phyloP scores from a whole-genome alignment of 768 basidiomycete genomes.

The Clitopilus hobsonii region DNA sequence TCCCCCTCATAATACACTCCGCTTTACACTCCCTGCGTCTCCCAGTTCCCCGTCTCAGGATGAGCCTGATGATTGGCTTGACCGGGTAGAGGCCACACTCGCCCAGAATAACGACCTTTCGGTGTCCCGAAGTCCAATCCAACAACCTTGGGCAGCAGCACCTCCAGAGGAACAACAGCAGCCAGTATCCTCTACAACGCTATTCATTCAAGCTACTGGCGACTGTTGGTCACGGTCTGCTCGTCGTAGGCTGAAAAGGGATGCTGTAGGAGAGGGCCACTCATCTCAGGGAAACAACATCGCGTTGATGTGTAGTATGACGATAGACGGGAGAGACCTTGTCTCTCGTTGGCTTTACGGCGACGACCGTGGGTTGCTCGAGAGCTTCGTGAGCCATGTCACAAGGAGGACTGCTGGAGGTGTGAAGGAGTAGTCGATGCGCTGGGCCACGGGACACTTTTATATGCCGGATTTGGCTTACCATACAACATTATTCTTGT shows the following conservation, averaged over 20 bases:
- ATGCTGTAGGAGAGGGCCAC: too few species aligned
- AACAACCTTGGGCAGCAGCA: neutral
- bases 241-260: constrained; percentile 39
- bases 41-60: constrained; percentile 4
- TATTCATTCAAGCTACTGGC: neutral
- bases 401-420: constrained; percentile 37
- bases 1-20: constrained; percentile 55
- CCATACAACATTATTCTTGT: too few species aligned
- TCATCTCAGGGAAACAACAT: neutral
- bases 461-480: too few species aligned
- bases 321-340: constrained; percentile 17
- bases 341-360: constrained; percentile 65
- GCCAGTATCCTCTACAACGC: neutral
- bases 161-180: neutral
- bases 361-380: constrained; percentile 49
- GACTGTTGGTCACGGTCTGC: constrained; percentile 71
- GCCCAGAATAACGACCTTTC: neutral
- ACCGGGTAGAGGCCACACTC: constrained; percentile 20
- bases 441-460: neutral
- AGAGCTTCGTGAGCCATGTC: constrained; percentile 67
- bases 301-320: constrained; percentile 11
- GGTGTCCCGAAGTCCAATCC: neutral
- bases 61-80: constrained; percentile 16
- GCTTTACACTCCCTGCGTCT: constrained; percentile 26
- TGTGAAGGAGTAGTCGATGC: neutral